Percentiles rank a stretch among this genome's conserved stretches.
phyloP scores from a whole-genome alignment of 768 basidiomycete species.

The Suillus subluteus region DNA sequence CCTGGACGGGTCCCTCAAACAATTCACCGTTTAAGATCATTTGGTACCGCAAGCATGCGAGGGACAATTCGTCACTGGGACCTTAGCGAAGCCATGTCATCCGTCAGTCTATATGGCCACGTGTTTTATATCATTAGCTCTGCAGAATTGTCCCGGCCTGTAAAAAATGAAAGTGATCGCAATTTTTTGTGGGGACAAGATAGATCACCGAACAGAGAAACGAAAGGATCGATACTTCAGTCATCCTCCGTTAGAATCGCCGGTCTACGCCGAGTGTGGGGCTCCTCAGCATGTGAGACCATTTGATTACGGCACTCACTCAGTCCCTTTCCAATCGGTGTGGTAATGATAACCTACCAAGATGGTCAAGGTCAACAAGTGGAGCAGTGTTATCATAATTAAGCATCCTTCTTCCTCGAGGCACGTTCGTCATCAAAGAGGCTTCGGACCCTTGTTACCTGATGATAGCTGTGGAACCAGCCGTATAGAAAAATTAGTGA shows the following conservation, averaged over 20 bases:
- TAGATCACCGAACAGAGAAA: not conserved
- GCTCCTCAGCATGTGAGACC: not conserved
- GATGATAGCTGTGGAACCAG: not conserved
- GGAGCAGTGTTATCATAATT: slow-evolving; percentile 2
- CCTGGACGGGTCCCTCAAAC: not conserved
- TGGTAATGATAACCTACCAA: not conserved
- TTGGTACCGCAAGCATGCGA: not conserved
- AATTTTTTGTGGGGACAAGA: not conserved
- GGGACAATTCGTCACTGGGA: not conserved
- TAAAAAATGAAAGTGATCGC: too few relatives aligned
- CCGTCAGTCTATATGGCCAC: not conserved
- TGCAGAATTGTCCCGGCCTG: not conserved
- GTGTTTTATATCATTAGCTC: not conserved
- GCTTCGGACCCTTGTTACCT: not conserved
- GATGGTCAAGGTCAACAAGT: not conserved
- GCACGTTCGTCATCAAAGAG: not conserved
- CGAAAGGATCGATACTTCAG: not conserved
- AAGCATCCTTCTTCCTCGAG: slow-evolving; percentile 8
- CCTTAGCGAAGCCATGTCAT: not conserved
- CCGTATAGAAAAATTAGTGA: not conserved
- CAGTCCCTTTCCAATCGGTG: not conserved
- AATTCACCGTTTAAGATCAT: not conserved
- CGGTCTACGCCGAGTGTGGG: not conserved
- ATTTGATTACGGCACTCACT: not conserved
- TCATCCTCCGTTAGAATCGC: not conserved